A percentile compares a stretch with the other conserved stretches of the same genome.
Conservation (phyloP, 2,329 filamentous ascomycete species). For the Ophiognomonia clavigignenti-juglandacearum region DNA sequence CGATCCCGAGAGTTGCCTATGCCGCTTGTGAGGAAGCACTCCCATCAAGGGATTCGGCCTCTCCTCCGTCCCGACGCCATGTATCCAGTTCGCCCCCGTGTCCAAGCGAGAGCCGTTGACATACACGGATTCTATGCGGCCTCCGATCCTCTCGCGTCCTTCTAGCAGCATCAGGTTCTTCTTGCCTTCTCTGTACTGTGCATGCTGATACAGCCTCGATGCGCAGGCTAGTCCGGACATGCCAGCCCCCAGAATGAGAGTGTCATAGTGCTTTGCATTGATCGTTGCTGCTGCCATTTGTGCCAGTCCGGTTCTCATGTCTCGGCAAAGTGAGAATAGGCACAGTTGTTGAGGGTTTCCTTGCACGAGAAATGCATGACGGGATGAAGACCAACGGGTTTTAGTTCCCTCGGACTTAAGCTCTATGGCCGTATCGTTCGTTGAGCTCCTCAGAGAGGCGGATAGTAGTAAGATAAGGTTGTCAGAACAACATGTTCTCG, state of each 20-base stretch:
- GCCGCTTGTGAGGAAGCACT: conserved; percentile 1
- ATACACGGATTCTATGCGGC: conserved; percentile 6
- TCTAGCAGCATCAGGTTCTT: conserved; percentile 2
- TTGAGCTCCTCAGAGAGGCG: too few relatives aligned
- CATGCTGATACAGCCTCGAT: conserved; percentile 4
- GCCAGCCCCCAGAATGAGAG: conserved; percentile 5
- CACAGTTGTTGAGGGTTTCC: too few relatives aligned
- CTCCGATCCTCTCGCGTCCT: conserved; percentile 2
- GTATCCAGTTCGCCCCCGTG: conserved; percentile 11
- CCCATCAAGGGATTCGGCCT: conserved; percentile 6
- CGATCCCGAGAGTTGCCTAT: conserved; percentile 3
- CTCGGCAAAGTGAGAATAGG: neutral
- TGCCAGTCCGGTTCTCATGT: neutral
- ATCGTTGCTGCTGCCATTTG: neutral
- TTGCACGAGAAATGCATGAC: too few relatives aligned
- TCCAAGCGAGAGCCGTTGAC: conserved; percentile 6
- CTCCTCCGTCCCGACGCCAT: conserved; percentile 5
- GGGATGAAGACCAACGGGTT: too few relatives aligned
- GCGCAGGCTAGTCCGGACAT: conserved; percentile 9
- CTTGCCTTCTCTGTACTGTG: neutral
- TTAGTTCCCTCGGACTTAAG: too few relatives aligned
- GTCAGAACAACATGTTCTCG: too few relatives aligned
- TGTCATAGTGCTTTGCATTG: conserved; percentile 5
- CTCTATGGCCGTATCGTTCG: too few relatives aligned
- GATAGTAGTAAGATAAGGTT: too few relatives aligned